Base-by-base conservation (phyloP, 1,139 yeast genomes). In the Candida freyschussii region DNA sequence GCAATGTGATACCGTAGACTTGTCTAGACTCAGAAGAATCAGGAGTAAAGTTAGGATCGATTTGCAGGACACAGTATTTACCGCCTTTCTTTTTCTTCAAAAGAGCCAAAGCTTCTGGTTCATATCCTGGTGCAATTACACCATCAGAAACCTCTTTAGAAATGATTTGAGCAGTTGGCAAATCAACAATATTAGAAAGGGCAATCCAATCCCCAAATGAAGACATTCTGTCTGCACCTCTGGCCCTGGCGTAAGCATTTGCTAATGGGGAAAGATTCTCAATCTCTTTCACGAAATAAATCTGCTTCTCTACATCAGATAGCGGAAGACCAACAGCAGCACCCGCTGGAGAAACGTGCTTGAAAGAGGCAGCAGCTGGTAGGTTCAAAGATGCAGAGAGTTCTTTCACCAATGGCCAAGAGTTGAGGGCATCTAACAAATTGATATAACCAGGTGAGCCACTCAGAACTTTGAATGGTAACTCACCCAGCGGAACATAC, bases 141-240 rank as follows among this genome's bases (percentile, higher is more conserved):
- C 98, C 98, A 60, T 91, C 98, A 27, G 94, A 81, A 28, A 91
- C 98, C 69, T 91, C 98, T 65, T 85, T 86, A 40, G 96, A 83
- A 60, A 91, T 91, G 64, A 91, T 91, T 64, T 84, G 84, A 37
- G 98, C 98, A 40, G 98, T 91, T 58, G 96, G 89, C 38, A 83
- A 69, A 62, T 91, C 98, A 47, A 91, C 98, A 63, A 84, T 85
- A 70, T 89, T 89, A 41, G 96, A 86, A 46, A 91, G 72, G 35
- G 98, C 98, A 56, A 91, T 91, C 73, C 89, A 91, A 66, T 91
- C 98, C 59, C 98, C 98, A 57, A 91, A 91, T 12, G 96, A 85
- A 11, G 97, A 87, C 98, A 91, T 91, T 73, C 98, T 82, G 67
- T 91, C 98, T 48, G 98, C 98, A 62, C 98, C 98, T 66, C 98